Base-by-base conservation (phyloP, 495 filamentous ascomycete genomes). In the Talaromyces trachyspermus region DNA sequence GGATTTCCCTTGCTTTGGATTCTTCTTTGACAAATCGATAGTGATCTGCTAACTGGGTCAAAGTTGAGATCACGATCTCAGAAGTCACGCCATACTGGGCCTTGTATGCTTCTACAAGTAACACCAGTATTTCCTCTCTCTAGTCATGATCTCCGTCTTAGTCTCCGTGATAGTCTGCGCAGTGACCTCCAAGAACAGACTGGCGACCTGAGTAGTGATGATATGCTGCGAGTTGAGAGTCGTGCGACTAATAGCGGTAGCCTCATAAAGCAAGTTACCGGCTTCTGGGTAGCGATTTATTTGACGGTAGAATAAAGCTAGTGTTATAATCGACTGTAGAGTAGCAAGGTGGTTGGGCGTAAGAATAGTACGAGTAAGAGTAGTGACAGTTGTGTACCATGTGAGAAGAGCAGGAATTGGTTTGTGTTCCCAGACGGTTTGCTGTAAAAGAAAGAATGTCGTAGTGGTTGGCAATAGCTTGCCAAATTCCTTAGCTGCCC, bases 21-120 rank as follows among this genome's bases (percentile, higher is more conserved):
- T 48, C 50, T 32, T 60, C 57, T 12, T 53, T 46, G 39, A 61
- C 62, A 27, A 55, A 23, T 25, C 54, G 51, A 39, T 65, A 66
- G 49, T 69, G 65, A 48, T 62, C 58, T n/a, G 57, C 49, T 11
- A 69, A 52, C 33, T 58, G 49, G 24, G 54, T 58, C 12, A 61
- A 30, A 2, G 59, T 61, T 4, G 45, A 52, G 10, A 60, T 51
- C 10, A 63, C 59, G 35, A 61, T 58, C 44, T 65, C 63, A 18
- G 61, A 62, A 6, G 38, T 59, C 3, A 49, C 48, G 3, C 63
- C 63, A 27, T 69, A 69, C 49, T 65, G 60, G 6, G 59, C 42
- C 51, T 62, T 60, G 51, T 65, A 69, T 54, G 57, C 56, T 49
- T 69, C 65, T 4, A 69, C 51, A 3, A 69, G 36, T 5, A 67